Evolutionary conservation across 306 rosid genomes (phyloP).

Genomic region (Acacia confusa): DNA sequence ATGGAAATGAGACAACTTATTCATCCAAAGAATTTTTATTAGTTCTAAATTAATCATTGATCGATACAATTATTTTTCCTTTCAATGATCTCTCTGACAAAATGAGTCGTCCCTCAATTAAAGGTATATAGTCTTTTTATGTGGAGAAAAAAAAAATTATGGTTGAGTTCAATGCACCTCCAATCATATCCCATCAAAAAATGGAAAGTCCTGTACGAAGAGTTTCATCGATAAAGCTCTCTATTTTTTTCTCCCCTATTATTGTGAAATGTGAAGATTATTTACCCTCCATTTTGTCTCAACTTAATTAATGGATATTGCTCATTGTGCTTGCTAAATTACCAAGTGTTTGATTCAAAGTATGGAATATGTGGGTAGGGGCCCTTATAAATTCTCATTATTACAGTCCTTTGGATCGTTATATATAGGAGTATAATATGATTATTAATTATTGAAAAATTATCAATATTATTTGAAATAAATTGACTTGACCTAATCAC

Average conservation of each 20-base stretch:
- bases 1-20: no score
- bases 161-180: constrained; percentile 3
- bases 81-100: background rate
- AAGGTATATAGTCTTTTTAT: background rate
- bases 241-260: background rate
- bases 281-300: background rate
- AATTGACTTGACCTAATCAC: background rate
- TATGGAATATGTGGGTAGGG: background rate
- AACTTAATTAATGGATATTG: background rate
- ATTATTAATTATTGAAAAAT: background rate
- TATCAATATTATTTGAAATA: background rate
- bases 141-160: background rate
- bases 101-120: background rate
- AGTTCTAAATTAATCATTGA: background rate
- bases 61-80: background rate
- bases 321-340: background rate
- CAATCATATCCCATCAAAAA: background rate
- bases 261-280: background rate
- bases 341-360: background rate
- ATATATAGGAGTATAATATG: background rate
- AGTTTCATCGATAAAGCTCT: background rate
- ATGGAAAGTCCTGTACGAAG: background rate
- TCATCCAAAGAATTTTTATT: no score
- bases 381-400: background rate
- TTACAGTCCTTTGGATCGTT: background rate